Percentiles rank a stretch among this genome's conserved stretches.
Conservation (phyloP, 2,329 filamentous ascomycete species). For the Phoma herbarum region DNA sequence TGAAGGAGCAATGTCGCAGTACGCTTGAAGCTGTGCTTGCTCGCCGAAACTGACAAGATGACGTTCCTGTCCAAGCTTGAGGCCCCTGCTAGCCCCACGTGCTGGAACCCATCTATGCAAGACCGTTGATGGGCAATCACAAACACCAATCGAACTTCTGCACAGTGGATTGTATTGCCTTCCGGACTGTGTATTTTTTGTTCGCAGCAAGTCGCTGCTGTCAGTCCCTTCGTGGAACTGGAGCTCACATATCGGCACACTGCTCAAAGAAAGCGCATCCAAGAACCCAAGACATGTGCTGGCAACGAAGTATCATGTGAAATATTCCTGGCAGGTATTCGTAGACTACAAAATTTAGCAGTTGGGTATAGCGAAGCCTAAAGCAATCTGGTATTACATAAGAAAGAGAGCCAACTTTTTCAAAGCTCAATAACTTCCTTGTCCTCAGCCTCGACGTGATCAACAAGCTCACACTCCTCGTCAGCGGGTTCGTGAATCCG, state of each 20-base stretch:
- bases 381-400: not conserved
- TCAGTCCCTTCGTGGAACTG: no score
- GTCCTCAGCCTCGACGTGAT: not conserved
- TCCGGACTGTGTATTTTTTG: no score
- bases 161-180: not conserved
- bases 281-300: no score
- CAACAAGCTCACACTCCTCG: slow-evolving; percentile 1
- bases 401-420: not conserved
- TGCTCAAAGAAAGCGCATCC: no score
- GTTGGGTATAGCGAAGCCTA: slow-evolving; percentile 13
- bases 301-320: no score
- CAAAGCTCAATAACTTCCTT: slow-evolving; percentile 10
- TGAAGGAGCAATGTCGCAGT: slow-evolving; percentile 10
- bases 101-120: slow-evolving; percentile 14
- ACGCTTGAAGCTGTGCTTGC: slow-evolving; percentile 11
- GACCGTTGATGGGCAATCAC: slow-evolving; percentile 8
- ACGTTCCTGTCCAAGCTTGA: slow-evolving; percentile 24
- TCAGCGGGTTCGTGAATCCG: slow-evolving; percentile 1
- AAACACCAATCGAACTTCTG: not conserved
- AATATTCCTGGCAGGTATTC: no score
- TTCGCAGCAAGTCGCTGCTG: not conserved
- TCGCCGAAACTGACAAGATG: slow-evolving; percentile 24
- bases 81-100: slow-evolving; percentile 24
- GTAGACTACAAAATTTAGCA: not conserved
- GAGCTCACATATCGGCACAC: no score